Base-by-base conservation (phyloP, 2,329 filamentous ascomycete species). In the Colletotrichum tofieldiae region DNA sequence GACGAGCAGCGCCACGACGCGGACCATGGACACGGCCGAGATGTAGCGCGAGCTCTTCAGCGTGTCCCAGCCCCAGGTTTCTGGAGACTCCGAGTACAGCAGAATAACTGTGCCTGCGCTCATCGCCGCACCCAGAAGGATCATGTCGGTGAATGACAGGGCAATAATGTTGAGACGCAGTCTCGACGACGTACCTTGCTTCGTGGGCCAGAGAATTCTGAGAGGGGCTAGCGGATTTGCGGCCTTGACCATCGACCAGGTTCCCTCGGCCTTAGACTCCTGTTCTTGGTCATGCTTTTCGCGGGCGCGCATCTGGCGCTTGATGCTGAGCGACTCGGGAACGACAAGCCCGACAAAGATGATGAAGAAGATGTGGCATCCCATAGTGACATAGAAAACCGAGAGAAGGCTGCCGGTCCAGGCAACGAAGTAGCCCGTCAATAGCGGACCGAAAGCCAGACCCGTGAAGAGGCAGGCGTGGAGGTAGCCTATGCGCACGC, bases 381-480 rank as follows among this genome's bases (percentile, higher is more conserved):
- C 90, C 16, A 98, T 82, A 0, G 93, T 91, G 49, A 95, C 86
- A 80, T 97, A 98, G 81, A 99, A 98, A 58, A 97, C 89, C n/a
- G 91, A 89, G 8, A 98, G 80, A 20, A 97, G 86, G 54, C 89
- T 90, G 9, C 93, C 93, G 0, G 93, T 95, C 80, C 87, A 88
- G 77, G 93, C 90, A 77, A 98, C 92, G 54, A 98, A 86, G 76
- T 93, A 92, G 2, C 93, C 95, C 0, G 95, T 93, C 29, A 97
- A 78, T 3, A 97, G 87, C 9, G 96, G 96, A 0, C 96, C 96
- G 41, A 96, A 82, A 0, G 96, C 96, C 56, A 98, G 90, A n/a
- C 96, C 96, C 1, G 89, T 88, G 81, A 98, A 98, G 11, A 99
- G 86, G 76, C 93, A 95, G 14, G 94, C 95, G 77, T 98, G 94